Percentiles rank a stretch among this genome's conserved stretches.
phyloP scores from a whole-genome alignment of 2,329 filamentous ascomycete species.

The Aureobasidium sp. region DNA sequence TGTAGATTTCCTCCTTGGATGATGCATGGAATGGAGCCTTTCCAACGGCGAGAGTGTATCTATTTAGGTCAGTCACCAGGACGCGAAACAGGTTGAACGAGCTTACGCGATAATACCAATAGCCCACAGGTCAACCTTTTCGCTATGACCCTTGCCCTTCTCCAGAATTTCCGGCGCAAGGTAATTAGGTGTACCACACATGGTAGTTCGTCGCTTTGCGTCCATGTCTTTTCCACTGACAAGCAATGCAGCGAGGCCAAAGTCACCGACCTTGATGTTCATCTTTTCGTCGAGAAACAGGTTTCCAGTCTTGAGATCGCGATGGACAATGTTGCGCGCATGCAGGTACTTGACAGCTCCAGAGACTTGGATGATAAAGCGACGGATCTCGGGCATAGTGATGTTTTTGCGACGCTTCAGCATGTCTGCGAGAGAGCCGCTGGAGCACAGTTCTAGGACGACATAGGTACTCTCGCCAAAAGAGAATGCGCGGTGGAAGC shows the following conservation, averaged over 20 bases:
- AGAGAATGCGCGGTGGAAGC: conserved; percentile 89
- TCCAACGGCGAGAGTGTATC: conserved; percentile 89
- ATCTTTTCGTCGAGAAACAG: conserved; percentile 90
- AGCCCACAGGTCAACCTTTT: conserved; percentile 98
- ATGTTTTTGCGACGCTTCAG: conserved; percentile 85
- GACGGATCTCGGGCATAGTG: conserved; percentile 87
- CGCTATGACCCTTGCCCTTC: conserved; percentile 91
- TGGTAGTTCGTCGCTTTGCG: conserved; percentile 73
- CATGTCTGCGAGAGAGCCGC: conserved; percentile 96
- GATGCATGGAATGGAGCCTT: conserved; percentile 94
- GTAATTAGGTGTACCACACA: conserved; percentile 97
- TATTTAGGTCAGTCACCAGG: conserved; percentile 15
- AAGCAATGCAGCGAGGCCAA: conserved; percentile 85
- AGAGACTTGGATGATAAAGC: conserved; percentile 89
- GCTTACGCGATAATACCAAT: conserved; percentile 80
- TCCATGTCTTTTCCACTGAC: conserved; percentile 87
- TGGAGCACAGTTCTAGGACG: conserved; percentile 87
- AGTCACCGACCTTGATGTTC: conserved; percentile 98
- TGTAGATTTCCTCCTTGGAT: conserved; percentile 79
- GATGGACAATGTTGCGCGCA: conserved; percentile 88
- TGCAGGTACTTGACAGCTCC: conserved; percentile 98
- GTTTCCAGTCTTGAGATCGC: conserved; percentile 96
- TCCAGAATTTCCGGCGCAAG: conserved; percentile 95
- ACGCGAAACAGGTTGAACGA: conserved; percentile 44
- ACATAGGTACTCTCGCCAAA: conserved; percentile 87